Percentiles rank a stretch among this genome's conserved stretches.
Evolutionary conservation across 148 eudicot species (phyloP).

Genomic region (Fallopia convolvulus): DNA sequence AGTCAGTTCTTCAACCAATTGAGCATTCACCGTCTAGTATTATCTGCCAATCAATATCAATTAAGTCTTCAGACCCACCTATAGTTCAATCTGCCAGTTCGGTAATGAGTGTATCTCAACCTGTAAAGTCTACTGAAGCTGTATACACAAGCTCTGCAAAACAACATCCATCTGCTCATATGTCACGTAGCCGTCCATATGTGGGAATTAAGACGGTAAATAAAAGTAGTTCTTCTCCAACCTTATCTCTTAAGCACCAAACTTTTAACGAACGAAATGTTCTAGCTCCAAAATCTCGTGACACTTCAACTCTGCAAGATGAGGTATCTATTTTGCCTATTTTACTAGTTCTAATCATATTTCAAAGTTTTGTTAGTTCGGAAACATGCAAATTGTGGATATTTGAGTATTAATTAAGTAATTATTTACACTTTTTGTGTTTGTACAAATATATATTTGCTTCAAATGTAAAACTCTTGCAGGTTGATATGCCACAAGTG

Average conservation of each 20-base stretch:
- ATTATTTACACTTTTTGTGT: constrained; percentile 1
- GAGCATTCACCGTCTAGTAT: constrained; percentile 36
- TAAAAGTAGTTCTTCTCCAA: constrained; percentile 52
- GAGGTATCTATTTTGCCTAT: constrained; percentile 40
- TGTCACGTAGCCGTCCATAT: constrained; percentile 29
- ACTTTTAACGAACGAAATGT: constrained; percentile 43
- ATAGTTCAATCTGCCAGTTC: constrained; percentile 29
- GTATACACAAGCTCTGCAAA: constrained; percentile 25
- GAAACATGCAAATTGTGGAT: background rate
- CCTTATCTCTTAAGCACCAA: constrained; percentile 46
- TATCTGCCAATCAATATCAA: constrained; percentile 28
- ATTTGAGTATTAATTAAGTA: background rate
- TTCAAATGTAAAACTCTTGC: constrained; percentile 22
- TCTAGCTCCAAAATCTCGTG: constrained; percentile 27
- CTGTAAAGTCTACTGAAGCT: constrained; percentile 22
- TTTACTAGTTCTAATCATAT: background rate
- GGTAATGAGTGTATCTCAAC: constrained; percentile 19
- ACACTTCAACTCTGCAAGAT: constrained; percentile 74
- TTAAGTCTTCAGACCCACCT: constrained; percentile 30
- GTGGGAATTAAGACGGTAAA: constrained; percentile 44
- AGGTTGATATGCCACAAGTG: constrained; percentile 97
- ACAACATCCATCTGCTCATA: constrained; percentile 45
- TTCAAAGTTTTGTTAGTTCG: background rate
- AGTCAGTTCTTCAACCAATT: constrained; percentile 45
- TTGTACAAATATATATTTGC: too few relatives aligned